Percentiles rank a stretch among this genome's conserved stretches.
Conservation (phyloP, 345 rosid genomes). For the Melaleuca quinquenervia region DNA sequence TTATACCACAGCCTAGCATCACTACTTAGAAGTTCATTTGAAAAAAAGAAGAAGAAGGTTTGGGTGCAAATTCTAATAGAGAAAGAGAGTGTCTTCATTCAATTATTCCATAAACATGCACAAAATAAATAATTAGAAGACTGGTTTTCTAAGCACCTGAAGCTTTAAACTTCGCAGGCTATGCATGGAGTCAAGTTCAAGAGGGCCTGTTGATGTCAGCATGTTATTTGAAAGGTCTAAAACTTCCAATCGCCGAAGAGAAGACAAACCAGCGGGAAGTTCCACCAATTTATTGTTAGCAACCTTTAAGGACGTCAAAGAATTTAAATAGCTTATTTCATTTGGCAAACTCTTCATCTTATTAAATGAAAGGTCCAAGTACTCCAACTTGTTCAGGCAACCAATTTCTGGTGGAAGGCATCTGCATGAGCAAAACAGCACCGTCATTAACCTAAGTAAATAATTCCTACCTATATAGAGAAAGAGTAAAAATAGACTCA, state of each 20-base stretch:
- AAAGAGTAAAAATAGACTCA: neutral
- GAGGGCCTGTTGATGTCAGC: slow-evolving; percentile 58
- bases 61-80: neutral
- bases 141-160: slow-evolving; percentile 40
- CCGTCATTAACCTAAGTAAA: neutral
- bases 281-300: slow-evolving; percentile 81
- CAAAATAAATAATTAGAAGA: neutral
- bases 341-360: slow-evolving; percentile 73
- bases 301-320: slow-evolving; percentile 61
- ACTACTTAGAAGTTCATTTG: no score
- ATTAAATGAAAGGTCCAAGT: slow-evolving; percentile 87
- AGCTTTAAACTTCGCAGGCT: slow-evolving; percentile 61
- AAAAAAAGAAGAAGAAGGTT: neutral
- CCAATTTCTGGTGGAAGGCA: slow-evolving; percentile 94
- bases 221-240: slow-evolving; percentile 84
- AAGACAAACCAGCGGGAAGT: slow-evolving; percentile 48
- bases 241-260: slow-evolving; percentile 59
- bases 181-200: slow-evolving; percentile 60
- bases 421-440: slow-evolving; percentile 29
- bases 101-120: neutral
- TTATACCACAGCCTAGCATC: neutral
- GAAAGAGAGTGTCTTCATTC: neutral
- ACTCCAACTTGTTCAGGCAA: slow-evolving; percentile 66
- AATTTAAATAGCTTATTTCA: slow-evolving; percentile 58
- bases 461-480: neutral